phyloP scores from a whole-genome alignment of 1,139 yeast species.

The Taphrina betulina region DNA sequence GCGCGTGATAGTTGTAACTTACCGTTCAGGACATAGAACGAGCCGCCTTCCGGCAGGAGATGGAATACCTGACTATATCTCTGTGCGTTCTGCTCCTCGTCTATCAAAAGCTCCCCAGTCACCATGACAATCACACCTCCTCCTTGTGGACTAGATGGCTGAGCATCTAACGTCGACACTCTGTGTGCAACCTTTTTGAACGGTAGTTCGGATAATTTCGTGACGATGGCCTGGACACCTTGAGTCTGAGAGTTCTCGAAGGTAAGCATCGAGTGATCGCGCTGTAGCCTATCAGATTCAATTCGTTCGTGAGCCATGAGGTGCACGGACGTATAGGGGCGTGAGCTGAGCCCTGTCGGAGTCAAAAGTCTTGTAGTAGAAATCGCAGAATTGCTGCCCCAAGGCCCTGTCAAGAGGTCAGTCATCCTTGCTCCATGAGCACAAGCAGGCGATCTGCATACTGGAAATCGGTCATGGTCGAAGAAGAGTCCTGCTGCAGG shows the following conservation, averaged over 20 bases:
- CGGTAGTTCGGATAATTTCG: conserved; percentile 81
- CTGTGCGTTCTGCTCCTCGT: conserved; percentile 92
- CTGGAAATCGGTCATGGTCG: conserved; percentile 28
- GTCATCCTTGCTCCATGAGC: background rate
- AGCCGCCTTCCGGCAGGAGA: conserved; percentile 84
- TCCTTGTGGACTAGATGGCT: conserved; percentile 81
- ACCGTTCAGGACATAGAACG: conserved; percentile 93
- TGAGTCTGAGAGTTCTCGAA: conserved; percentile 92
- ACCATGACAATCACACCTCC: conserved; percentile 97
- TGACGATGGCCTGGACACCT: conserved; percentile 89
- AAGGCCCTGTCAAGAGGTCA: conserved; percentile 12
- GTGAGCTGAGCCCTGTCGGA: conserved; percentile 89
- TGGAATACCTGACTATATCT: conserved; percentile 97
- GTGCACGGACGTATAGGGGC: conserved; percentile 66
- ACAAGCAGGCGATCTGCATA: background rate
- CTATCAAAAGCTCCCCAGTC: conserved; percentile 89
- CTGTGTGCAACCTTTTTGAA: conserved; percentile 90
- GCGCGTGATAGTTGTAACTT: conserved; percentile 42
- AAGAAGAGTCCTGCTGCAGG: too few relatives aligned
- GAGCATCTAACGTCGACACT: conserved; percentile 93
- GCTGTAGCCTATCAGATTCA: conserved; percentile 45
- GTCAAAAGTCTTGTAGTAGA: conserved; percentile 94
- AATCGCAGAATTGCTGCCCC: conserved; percentile 58
- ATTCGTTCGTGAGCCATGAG: background rate
- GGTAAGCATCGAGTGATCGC: conserved; percentile 96